Evolutionary conservation across 768 basidiomycete species (phyloP).

Genomic region (Boletus rubropictus): DNA sequence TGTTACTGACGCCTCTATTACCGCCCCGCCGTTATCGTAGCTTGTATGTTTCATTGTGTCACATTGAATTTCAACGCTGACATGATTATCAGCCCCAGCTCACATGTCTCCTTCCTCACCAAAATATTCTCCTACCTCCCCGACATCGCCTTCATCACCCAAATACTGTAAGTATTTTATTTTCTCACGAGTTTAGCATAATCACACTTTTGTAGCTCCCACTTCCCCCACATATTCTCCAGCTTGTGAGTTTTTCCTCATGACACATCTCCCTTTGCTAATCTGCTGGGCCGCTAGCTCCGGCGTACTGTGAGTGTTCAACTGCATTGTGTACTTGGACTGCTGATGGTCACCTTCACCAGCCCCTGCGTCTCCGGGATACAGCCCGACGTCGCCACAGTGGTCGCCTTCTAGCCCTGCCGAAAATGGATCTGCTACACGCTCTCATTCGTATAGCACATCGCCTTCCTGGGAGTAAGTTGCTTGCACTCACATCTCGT

Average conservation of each 20-base stretch:
- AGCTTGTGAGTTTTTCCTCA: constrained; percentile 54
- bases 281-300: constrained; percentile 40
- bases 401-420: constrained; percentile 82
- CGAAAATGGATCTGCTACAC: constrained; percentile 40
- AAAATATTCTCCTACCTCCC: constrained; percentile 90
- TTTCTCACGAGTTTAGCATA: background rate
- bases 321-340: background rate
- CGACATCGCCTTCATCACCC: constrained; percentile 86
- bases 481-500: constrained; percentile 2
- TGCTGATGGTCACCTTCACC: constrained; percentile 15
- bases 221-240: constrained; percentile 87
- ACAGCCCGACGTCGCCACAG: constrained; percentile 79
- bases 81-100: constrained; percentile 50
- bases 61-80: constrained; percentile 4
- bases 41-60: constrained; percentile 47
- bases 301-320: constrained; percentile 64
- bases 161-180: constrained; percentile 70
- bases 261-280: constrained; percentile 2
- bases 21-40: constrained; percentile 30
- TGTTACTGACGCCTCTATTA: constrained; percentile 21
- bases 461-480: constrained; percentile 50
- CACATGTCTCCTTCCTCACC: constrained; percentile 88
- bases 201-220: constrained; percentile 48
- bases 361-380: constrained; percentile 83
- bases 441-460: constrained; percentile 40